Evolutionary conservation across 2,329 filamentous ascomycete genomes (phyloP), one percentile per base, ranked within the genome.

Genomic region (Seiridium unicorne): DNA sequence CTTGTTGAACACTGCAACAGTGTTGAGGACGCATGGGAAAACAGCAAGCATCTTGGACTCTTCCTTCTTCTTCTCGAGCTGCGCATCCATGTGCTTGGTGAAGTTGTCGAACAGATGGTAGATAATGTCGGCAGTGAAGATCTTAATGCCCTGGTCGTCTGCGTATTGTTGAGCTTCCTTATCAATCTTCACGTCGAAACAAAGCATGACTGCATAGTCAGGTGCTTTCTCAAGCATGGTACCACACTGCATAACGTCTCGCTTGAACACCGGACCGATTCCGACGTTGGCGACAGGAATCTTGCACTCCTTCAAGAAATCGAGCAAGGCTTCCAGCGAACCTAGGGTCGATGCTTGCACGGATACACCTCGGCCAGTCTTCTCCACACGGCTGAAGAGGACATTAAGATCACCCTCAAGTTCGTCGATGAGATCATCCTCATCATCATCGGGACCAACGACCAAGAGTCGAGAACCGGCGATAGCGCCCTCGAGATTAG

Each of bases 121-220:
- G 72, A 99, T 99, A 69, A 99, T 99, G 76, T 99, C 94, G 3
- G 96, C 95, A 3, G 92, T 96, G 81, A 99, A 99, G 69, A 99
- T 91, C 82, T 96, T 98, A 79, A 99, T 91, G 56, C 93, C 93
- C 63, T 96, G 88, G 60, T 98, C 93, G 18, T 97, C 92, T 9
- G 95, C 95, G 69, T 98, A 96, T 8, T 86, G 84, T 66, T 90
- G 88, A 0, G 95, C 95, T 73, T 99, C 95, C 77, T 97, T 98
- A 79, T 99, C 95, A 13, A 99, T 92, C 81, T 97, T 98, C 78
- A 99, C 95, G 75, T 99, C 96, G 84, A 99, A 99, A 76, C 95
- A 98, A 55, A 99, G 88, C 95, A 99, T 99, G 73, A 98, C 92
- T n/a, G 95, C 95, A 68, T 89, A 96, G 73, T 99, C 93, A 66